Base-by-base conservation (phyloP, 2,329 filamentous ascomycete species). In the Phyllosticta citriasiana region DNA sequence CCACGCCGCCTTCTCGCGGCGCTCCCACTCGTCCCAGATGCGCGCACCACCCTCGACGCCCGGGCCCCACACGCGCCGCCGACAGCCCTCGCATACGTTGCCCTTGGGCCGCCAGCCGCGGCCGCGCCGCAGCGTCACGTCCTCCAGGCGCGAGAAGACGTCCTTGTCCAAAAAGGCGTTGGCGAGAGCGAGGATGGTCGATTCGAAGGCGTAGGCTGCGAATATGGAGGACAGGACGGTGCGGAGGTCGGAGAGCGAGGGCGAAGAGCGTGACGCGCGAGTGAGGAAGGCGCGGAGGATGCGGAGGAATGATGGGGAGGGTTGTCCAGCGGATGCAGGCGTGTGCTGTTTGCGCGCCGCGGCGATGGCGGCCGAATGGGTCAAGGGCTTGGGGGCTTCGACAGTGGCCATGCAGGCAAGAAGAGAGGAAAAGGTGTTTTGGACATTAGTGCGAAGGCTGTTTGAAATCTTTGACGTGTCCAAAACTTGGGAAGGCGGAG, bases 141-240 rank as follows among this genome's bases (percentile, higher is more conserved):
- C 83, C 53, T 85, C 80, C 40, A 99, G 90, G 65, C 89, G 88
- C 51, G 88, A 83, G 68, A 97, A 99, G 5, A 96, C 80, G 68
- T 94, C 94, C 66, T 91, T 87, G 64, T 96, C 92, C 0, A 99
- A 80, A 61, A 99, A 85, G 3, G 88, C 83, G 71, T 93, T 96
- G 0, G 94, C 91, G 2, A 99, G 83, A 1, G 83, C 81, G 22
- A 99, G 81, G 16, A 99, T 89, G 0, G 89, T 92, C 72, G 93
- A 89, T 73, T 99, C 94, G 71, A 97, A 97, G 0, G 91, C 88
- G 71, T 99, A 99, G 0, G 94, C 93, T 0, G 93, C 86, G 75
- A 99, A 97, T 60, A 99, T 93, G 12, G 92, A 94, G 0, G 85
- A 80, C 1, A 99, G 82, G 0, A 97, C 92, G 6, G 84, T 84